Percentiles rank a stretch among this genome's conserved stretches.
phyloP scores from a whole-genome alignment of 345 rosid genomes.

The Lumnitzera racemosa region DNA sequence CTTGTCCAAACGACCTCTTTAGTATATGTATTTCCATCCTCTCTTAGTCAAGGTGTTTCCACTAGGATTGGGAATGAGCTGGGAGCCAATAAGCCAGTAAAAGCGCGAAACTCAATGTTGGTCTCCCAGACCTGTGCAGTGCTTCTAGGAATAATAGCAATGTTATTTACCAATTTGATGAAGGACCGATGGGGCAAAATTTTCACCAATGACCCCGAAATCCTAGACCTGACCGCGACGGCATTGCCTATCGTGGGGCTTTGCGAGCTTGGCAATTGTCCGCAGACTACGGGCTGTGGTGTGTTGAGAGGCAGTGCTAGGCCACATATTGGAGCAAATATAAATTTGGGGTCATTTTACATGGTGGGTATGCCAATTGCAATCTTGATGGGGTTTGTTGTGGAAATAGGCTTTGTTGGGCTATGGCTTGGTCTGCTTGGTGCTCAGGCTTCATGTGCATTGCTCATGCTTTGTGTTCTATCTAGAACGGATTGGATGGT shows the following conservation, averaged over 20 bases:
- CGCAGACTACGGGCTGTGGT: conserved; percentile 82
- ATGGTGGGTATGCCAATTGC: conserved; percentile 81
- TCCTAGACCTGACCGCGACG: conserved; percentile 50
- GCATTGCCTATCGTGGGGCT: conserved; percentile 76
- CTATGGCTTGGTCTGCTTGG: conserved; percentile 81
- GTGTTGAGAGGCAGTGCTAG: conserved; percentile 79
- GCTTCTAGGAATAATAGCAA: conserved; percentile 43
- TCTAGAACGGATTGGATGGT: conserved; percentile 59
- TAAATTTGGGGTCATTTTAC: conserved; percentile 80
- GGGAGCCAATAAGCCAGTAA: conserved; percentile 51
- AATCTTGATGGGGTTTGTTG: conserved; percentile 53
- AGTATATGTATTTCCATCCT: conserved; percentile 86
- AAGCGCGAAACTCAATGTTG: conserved; percentile 56
- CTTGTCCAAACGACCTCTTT: conserved; percentile 77
- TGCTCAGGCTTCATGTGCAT: conserved; percentile 68
- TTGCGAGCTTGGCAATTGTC: conserved; percentile 88
- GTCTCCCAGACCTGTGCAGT: conserved; percentile 53
- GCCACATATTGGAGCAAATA: conserved; percentile 75
- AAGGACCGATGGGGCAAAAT: conserved; percentile 65
- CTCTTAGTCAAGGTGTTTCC: conserved; percentile 63
- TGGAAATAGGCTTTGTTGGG: conserved; percentile 59
- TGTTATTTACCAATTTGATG: conserved; percentile 38
- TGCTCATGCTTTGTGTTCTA: conserved; percentile 55
- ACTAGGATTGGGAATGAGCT: conserved; percentile 77
- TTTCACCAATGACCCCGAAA: conserved; percentile 61